These are phyloP conservation scores for Epichloe festucae DNA, from an alignment of 2,329 filamentous ascomycete genomes.

Conservation along the genomic window DNA sequence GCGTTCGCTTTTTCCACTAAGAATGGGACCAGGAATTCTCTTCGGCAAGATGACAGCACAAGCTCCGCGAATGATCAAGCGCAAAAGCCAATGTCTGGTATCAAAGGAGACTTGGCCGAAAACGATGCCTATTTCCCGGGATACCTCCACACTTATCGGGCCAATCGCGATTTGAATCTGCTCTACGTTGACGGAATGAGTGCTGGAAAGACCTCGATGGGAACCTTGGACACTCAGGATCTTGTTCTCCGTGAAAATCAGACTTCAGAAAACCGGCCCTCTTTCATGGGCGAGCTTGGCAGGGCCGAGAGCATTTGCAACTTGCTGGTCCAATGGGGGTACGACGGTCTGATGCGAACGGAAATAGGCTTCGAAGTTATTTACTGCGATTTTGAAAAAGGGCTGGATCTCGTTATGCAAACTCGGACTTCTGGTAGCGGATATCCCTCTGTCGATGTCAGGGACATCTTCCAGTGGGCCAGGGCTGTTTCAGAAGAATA, in stretches of 20 bases:
- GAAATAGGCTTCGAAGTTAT: slow-evolving; percentile 62
- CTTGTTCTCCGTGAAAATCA: slow-evolving; percentile 37
- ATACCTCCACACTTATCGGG: slow-evolving; percentile 54
- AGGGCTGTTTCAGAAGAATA: slow-evolving; percentile 32
- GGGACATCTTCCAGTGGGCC: slow-evolving; percentile 26
- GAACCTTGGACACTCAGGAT: slow-evolving; percentile 58
- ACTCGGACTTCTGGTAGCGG: slow-evolving; percentile 5
- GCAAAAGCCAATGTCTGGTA: slow-evolving; percentile 3
- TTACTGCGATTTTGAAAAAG: slow-evolving; percentile 45
- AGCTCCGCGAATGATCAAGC: not conserved
- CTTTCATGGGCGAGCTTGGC: slow-evolving; percentile 28
- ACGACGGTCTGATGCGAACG: slow-evolving; percentile 55
- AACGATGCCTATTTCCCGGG: slow-evolving; percentile 23
- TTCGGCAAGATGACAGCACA: not conserved
- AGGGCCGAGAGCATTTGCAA: slow-evolving; percentile 45
- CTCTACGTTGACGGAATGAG: slow-evolving; percentile 60
- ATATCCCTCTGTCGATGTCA: not conserved
- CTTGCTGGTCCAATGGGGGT: slow-evolving; percentile 36
- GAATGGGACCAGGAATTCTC: not conserved
- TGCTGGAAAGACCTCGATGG: slow-evolving; percentile 50
- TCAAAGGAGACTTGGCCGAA: not conserved
- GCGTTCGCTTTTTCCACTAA: slow-evolving; percentile 36
- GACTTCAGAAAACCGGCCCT: not conserved
- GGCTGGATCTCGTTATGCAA: slow-evolving; percentile 22
- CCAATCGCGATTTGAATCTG: slow-evolving; percentile 42